Evolutionary conservation across 768 basidiomycete species (phyloP), one percentile per base, ranked within the genome.

Genomic region (Daedaleopsis sinensis): DNA sequence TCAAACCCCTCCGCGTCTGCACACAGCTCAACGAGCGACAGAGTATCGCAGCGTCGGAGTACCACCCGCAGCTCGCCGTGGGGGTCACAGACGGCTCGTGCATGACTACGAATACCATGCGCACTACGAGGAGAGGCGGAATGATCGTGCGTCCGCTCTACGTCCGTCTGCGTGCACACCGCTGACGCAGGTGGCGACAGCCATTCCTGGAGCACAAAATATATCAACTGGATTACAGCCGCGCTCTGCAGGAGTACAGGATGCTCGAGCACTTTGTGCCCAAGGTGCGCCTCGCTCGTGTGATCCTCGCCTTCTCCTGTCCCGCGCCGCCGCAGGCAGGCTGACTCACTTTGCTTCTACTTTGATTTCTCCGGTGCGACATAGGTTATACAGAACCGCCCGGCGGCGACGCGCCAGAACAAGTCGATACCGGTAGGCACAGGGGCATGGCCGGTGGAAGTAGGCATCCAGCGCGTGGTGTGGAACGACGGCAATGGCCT

Each of bases 221-320:
- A 18, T 97, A 86, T 68, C 91, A 92, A 69, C 80, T 98, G 55
- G 96, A 98, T 73, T 94, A 92, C 68, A 94, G 86, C 66, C 86
- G 89, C 43, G 84, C 80, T 8, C 84, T 84, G 0, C 84, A 85
- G 21, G 85, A 92, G 61, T 94, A 84, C 70, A 81, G 96, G 23
- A 93, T 98, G 88, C 75, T 95, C n/a, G 96, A 98, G 59, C 83
- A 85, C 23, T 87, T 96, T 66, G 72, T 90, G 8, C 93, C 95
- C 1, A 84, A 87, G 74, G 94, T 87, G 64, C 32, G 36, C 24
- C 7, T 12, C 32, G 16, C 10, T 15, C 5, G 12, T 18, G 3
- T 21, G 6, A 18, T 21, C 21, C 13, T 27, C 27, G 27, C 1
- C n/a, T 18, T 23, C 15, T 24, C 3, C 15, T 27, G 43, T 42